Percentiles rank a stretch among this genome's conserved stretches.
Conservation (phyloP, 495 filamentous ascomycete species). For the Entonaema liquescens region DNA sequence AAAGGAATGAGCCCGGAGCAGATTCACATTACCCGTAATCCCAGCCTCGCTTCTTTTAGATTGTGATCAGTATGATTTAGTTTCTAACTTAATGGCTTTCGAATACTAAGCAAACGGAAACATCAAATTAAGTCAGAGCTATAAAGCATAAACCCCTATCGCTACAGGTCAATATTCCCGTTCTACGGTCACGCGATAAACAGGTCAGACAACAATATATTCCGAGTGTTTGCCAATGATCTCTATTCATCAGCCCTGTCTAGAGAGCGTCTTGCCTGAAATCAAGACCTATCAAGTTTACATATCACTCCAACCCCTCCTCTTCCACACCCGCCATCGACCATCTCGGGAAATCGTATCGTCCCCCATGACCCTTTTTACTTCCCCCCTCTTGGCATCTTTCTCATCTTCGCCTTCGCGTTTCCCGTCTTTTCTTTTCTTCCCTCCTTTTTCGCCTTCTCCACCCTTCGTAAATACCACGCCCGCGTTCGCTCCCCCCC, state of each 20-base stretch:
- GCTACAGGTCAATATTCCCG: no score
- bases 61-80: no score
- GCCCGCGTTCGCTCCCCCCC: not conserved
- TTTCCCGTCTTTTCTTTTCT: not conserved
- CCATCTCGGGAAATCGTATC: not conserved
- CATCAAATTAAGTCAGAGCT: no score
- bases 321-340: not conserved
- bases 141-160: no score
- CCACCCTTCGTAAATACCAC: conserved; percentile 1
- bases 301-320: not conserved
- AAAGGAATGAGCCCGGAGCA: no score
- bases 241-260: not conserved
- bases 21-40: no score
- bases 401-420: not conserved
- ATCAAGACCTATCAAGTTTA: not conserved
- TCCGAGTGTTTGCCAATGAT: not conserved
- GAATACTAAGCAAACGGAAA: no score
- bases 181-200: not conserved
- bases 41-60: no score
- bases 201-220: not conserved
- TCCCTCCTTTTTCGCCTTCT: not conserved
- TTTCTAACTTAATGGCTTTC: no score
- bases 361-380: not conserved
- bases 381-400: not conserved
- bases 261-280: not conserved